Conservation (phyloP, 352 stramenopile genomes). For the Phytophthora constricta region DNA sequence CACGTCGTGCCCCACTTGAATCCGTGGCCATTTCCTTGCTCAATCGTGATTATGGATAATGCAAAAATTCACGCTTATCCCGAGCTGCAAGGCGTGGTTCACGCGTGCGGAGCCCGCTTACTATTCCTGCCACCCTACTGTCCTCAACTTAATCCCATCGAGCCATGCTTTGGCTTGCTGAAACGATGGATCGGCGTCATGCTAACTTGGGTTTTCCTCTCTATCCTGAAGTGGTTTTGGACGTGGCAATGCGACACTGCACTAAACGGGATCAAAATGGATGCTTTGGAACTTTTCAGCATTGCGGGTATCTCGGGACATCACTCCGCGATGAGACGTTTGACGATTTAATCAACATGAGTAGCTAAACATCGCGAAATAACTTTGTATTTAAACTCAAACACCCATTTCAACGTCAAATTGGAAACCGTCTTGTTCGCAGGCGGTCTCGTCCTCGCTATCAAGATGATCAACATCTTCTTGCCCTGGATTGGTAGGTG, state of each 20-base stretch:
- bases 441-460: no score
- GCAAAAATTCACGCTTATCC: constrained; percentile 88
- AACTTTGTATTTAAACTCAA: no score
- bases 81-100: constrained; percentile 93
- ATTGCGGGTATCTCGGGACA: constrained; percentile 10
- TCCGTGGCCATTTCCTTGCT: constrained; percentile 73
- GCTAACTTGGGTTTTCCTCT: constrained; percentile 12
- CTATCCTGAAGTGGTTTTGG: constrained; percentile 3
- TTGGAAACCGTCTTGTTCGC: no score
- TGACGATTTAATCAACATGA: neutral
- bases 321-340: neutral
- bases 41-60: constrained; percentile 63
- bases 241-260: neutral
- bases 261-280: neutral
- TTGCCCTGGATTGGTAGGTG: no score
- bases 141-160: constrained; percentile 14
- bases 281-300: neutral
- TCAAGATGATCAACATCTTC: no score
- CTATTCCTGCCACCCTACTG: constrained; percentile 22
- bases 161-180: constrained; percentile 56
- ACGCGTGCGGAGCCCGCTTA: constrained; percentile 91
- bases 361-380: no score
- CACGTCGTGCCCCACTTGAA: constrained; percentile 85
- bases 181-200: constrained; percentile 51
- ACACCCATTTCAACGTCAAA: no score